Evolutionary conservation across 2,329 filamentous ascomycete species (phyloP).

Genomic region (Chrysoporthe cubensis): DNA sequence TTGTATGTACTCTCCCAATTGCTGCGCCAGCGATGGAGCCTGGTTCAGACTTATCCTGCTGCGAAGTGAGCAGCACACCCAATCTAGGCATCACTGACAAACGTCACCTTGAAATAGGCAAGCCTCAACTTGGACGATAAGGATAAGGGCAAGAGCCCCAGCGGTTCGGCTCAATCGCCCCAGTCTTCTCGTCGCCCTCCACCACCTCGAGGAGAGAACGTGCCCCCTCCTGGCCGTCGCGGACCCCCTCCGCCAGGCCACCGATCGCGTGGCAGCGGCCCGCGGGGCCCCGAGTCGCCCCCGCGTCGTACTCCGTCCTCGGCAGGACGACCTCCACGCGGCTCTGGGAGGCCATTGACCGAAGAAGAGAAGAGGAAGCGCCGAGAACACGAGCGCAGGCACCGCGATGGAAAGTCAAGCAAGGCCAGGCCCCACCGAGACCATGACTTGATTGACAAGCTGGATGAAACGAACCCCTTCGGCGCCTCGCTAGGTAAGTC

Average conservation of each 20-base stretch:
- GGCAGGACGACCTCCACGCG: constrained; percentile 67
- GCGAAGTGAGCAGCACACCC: background rate
- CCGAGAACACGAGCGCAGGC: constrained; percentile 52
- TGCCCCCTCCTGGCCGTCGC: constrained; percentile 50
- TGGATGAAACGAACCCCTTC: constrained; percentile 95
- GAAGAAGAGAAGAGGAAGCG: constrained; percentile 63
- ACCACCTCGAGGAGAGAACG: constrained; percentile 51
- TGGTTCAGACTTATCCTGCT: constrained; percentile 7
- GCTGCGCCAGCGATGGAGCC: constrained; percentile 9
- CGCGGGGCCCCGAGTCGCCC: constrained; percentile 38
- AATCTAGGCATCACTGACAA: constrained; percentile 5
- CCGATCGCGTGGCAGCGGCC: constrained; percentile 51
- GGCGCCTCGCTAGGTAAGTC: constrained; percentile 78
- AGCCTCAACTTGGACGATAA: constrained; percentile 70
- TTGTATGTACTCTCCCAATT: constrained; percentile 62
- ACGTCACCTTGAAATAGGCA: constrained; percentile 56
- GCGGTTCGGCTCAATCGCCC: constrained; percentile 45
- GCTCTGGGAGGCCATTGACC: constrained; percentile 58
- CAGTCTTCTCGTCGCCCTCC: constrained; percentile 38
- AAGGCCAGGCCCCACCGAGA: constrained; percentile 52
- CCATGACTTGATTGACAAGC: constrained; percentile 91
- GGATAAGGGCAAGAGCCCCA: constrained; percentile 50
- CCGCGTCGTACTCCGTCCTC: constrained; percentile 39
- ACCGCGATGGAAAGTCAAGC: constrained; percentile 53
- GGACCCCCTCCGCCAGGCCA: constrained; percentile 52